A percentile compares a stretch with the other conserved stretches of the same genome.
These are phyloP conservation scores for Fusarium ramigenum DNA, from an alignment of 2,329 filamentous ascomycete genomes.

Conservation along the genomic window DNA sequence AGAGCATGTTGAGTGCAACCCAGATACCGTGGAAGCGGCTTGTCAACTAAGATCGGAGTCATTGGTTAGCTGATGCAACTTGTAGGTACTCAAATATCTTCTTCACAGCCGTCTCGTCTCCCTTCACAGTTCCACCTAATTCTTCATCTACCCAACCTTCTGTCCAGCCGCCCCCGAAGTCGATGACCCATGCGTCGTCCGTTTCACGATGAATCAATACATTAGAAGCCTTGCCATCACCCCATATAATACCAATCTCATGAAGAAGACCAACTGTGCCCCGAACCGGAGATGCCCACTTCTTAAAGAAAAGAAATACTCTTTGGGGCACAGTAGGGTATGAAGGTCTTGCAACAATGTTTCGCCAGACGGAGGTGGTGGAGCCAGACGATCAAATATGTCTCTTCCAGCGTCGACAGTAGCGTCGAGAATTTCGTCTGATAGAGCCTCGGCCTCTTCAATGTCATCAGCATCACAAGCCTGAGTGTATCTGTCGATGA, in stretches of 20 bases:
- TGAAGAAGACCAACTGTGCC: too few species aligned
- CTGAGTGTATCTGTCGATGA: not conserved
- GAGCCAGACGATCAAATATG: not conserved
- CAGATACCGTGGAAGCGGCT: too few species aligned
- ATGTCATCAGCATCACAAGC: fast-evolving
- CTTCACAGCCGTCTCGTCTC: not conserved
- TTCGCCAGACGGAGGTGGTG: not conserved
- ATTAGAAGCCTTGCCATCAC: too few species aligned
- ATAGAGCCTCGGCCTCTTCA: not conserved
- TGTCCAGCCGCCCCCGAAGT: not conserved
- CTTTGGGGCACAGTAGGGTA: not conserved
- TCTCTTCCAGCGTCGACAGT: not conserved
- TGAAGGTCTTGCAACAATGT: not conserved
- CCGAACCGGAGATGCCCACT: too few species aligned
- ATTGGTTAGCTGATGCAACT: not conserved
- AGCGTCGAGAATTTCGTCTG: not conserved
- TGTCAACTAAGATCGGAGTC: too few species aligned
- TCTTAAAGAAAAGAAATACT: not conserved
- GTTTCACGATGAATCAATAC: not conserved
- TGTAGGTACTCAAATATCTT: not conserved
- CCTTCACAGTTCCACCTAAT: not conserved
- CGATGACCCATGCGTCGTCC: not conserved
- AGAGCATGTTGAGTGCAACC: too few species aligned
- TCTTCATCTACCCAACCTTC: not conserved
- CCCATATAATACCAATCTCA: too few species aligned